Evolutionary conservation across 345 rosid species (phyloP).

Genomic region (Sonneratia alba): DNA sequence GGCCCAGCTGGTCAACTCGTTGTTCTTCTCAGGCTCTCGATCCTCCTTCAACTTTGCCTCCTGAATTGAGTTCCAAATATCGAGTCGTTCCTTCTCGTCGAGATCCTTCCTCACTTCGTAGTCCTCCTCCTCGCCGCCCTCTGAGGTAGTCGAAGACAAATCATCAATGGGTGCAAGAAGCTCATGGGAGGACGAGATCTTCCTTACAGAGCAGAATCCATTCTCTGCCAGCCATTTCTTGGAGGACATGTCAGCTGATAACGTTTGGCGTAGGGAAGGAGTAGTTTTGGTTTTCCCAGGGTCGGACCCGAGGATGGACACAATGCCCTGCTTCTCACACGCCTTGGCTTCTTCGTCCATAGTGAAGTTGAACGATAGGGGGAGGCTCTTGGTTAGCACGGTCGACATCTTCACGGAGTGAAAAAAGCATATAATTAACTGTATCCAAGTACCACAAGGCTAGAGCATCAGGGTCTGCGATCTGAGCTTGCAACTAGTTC

Average conservation of each 20-base stretch:
- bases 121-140: slow-evolving; percentile 25
- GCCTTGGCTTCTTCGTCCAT: slow-evolving; percentile 27
- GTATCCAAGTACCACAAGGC: not conserved
- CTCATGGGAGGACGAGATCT: slow-evolving; percentile 48
- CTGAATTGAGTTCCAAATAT: slow-evolving; percentile 49
- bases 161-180: slow-evolving; percentile 20
- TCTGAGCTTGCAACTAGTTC: no score
- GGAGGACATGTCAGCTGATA: slow-evolving; percentile 87
- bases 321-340: slow-evolving; percentile 60
- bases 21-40: slow-evolving; percentile 20
- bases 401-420: slow-evolving; percentile 27
- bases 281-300: slow-evolving; percentile 19
- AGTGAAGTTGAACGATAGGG: slow-evolving; percentile 37
- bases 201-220: slow-evolving; percentile 46
- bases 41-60: slow-evolving; percentile 21
- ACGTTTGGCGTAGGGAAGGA: slow-evolving; percentile 60
- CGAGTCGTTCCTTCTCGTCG: slow-evolving; percentile 12
- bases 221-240: slow-evolving; percentile 51
- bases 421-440: slow-evolving; percentile 1
- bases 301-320: slow-evolving; percentile 56
- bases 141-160: slow-evolving; percentile 17
- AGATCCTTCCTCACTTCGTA: slow-evolving; percentile 5
- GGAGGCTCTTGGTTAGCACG: slow-evolving; percentile 32
- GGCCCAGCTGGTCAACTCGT: slow-evolving; percentile 47
- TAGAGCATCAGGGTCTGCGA: no score